phyloP scores from a whole-genome alignment of 2,329 filamentous ascomycete genomes.

The Lomentospora prolificans region DNA sequence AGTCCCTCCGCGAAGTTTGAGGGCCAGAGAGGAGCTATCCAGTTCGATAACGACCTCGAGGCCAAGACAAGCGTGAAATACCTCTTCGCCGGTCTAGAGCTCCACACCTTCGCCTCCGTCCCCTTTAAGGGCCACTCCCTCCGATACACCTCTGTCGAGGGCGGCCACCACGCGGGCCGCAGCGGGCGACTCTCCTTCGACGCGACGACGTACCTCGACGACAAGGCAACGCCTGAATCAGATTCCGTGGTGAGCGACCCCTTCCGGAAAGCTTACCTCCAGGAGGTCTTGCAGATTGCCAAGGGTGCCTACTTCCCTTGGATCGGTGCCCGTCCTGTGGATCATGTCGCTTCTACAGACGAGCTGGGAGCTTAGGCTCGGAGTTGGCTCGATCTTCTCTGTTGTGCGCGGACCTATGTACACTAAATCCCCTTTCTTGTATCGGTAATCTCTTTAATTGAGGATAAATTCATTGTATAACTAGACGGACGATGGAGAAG shows the following conservation, averaged over 20 bases:
- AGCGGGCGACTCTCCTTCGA: conserved; percentile 40
- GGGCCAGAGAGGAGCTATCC: too few species aligned
- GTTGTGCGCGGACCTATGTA: neutral
- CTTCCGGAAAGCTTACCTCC: conserved; percentile 15
- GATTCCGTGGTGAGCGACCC: neutral
- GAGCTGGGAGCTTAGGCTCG: neutral
- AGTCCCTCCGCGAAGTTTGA: too few species aligned
- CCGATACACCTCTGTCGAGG: conserved; percentile 42
- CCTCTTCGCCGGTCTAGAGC: conserved; percentile 40
- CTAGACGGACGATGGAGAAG: too few species aligned
- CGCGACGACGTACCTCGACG: conserved; percentile 13
- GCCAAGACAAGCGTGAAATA: conserved; percentile 18
- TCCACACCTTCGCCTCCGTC: conserved; percentile 35
- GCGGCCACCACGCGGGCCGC: conserved; percentile 38
- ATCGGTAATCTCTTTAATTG: too few species aligned
- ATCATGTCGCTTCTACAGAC: neutral
- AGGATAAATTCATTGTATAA: neutral
- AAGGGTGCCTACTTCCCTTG: conserved; percentile 23
- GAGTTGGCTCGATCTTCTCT: too few species aligned
- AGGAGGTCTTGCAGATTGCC: conserved; percentile 20
- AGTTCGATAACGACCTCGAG: too few species aligned
- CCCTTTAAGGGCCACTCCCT: conserved; percentile 34
- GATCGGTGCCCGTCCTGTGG: conserved; percentile 10
- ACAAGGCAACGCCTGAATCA: neutral
- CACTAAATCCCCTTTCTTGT: neutral